These are phyloP conservation scores for Naegleria fowleri DNA, from an alignment of 208 protist genomes.

Conservation along the genomic window DNA sequence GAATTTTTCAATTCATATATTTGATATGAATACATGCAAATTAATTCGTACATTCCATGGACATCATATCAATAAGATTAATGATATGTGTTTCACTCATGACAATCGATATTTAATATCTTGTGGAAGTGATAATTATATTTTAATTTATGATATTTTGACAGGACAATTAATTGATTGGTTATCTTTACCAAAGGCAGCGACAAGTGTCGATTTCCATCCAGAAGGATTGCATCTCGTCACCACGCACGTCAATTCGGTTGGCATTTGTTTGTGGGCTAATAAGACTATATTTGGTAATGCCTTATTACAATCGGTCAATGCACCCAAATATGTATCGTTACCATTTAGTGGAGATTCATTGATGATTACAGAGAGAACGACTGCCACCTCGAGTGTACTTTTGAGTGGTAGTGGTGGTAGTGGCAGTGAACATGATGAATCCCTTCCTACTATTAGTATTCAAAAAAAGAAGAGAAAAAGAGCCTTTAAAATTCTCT, in stretches of 20 bases:
- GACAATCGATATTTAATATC: neutral
- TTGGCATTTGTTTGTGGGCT: conserved; percentile 1
- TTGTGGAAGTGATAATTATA: neutral
- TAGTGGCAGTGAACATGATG: no score
- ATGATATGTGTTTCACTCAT: neutral
- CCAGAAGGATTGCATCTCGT: conserved; percentile 1
- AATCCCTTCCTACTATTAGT: neutral
- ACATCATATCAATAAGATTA: neutral
- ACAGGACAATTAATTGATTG: conserved; percentile 9
- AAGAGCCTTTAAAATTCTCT: neutral
- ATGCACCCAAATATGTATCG: neutral
- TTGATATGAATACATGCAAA: neutral
- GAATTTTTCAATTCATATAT: neutral
- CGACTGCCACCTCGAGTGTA: no score
- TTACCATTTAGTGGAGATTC: neutral
- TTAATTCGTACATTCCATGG: neutral
- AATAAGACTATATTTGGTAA: conserved; percentile 14
- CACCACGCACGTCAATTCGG: neutral
- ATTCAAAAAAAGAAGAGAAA: neutral
- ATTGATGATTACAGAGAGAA: neutral
- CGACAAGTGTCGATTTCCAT: neutral
- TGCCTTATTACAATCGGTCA: neutral
- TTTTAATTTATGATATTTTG: neutral
- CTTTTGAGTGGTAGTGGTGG: no score
- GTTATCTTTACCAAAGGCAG: neutral